phyloP scores from a whole-genome alignment of 1,284 basidiomycete genomes.

The Microbotryomycetes sp. region DNA sequence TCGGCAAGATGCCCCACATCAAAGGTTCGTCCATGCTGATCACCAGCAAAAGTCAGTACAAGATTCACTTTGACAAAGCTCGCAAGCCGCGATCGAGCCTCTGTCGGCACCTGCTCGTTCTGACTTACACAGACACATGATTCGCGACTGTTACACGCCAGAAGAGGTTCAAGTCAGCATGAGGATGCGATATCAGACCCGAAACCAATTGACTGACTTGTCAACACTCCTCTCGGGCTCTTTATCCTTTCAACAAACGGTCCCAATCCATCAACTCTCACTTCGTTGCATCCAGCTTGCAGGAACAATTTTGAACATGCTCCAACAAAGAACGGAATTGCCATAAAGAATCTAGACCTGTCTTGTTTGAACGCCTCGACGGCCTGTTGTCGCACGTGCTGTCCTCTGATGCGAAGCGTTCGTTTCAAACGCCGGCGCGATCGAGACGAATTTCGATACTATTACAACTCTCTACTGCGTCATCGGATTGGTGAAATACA shows the following conservation, averaged over 20 bases:
- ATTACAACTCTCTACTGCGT: too few species aligned
- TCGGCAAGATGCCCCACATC: conserved; percentile 29
- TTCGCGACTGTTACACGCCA: conserved; percentile 61
- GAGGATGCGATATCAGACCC: too few species aligned
- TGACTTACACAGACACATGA: conserved; percentile 75
- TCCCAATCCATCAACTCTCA: conserved; percentile 62
- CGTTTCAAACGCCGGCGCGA: too few species aligned
- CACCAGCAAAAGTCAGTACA: background rate
- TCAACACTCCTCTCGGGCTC: conserved; percentile 63
- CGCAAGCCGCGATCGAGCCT: conserved; percentile 21
- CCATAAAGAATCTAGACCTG: too few species aligned
- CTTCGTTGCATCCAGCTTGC: conserved; percentile 56
- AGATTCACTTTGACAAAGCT: background rate
- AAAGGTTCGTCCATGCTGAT: conserved; percentile 37
- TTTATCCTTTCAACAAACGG: conserved; percentile 59
- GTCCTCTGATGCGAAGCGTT: too few species aligned
- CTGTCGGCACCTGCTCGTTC: background rate
- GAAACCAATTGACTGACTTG: conserved; percentile 62
- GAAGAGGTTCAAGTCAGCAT: conserved; percentile 5
- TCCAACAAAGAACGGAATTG: conserved; percentile 26
- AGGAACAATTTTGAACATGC: conserved; percentile 65
- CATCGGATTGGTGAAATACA: too few species aligned
- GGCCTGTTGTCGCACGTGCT: too few species aligned
- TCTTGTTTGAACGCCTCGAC: too few species aligned
- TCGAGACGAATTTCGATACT: too few species aligned